Base-by-base conservation (phyloP, 139 green algal genomes). In the Gonium pectorale region DNA sequence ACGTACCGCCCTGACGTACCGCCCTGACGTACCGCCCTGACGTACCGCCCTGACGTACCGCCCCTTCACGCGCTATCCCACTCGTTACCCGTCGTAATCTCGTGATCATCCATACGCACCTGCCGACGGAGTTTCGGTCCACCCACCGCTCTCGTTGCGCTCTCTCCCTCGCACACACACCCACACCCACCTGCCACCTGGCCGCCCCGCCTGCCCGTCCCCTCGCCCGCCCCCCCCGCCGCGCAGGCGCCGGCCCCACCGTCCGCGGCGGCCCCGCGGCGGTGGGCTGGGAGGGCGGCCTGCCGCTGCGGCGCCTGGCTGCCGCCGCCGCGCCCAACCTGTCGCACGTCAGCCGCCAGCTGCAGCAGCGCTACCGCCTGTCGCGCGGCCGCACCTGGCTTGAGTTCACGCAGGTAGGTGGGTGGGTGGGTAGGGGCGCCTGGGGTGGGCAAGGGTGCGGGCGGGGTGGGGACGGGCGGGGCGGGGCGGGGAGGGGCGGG, bases 381-480 rank as follows among this genome's bases (percentile, higher is more conserved):
- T 67, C 5, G 4, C 51, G 83, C 31, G 83, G 83, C 6, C 73
- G 83, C 46, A 88, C 83, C 44, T 88, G 83, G 83, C 79, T 88
- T n/a, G 83, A 88, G 66, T 83, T 79, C 73, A 21, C 71, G 38
- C 73, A 84, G 73, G 83, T 84, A 74, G 6, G 72, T 6, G 3
- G 29, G 4, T 43, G 8, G 3, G 2, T 37, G 41, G 67, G 33
- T 31, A 17, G 26, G 67, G 37, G 41, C 26, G 27, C 26, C 11
- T 24, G 46, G 46, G 46, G 46, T 54, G 46, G 46, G 46, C 46
- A 54, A 54, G n/a, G n/a, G n/a, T 54, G 46, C 15, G 46, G 46
- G 46, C 15, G 46, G 46, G 13, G 13, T 54, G 46, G 46, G 46
- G 46, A 15, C 11, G 46, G 46, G 46, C 13, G n/a, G n/a, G n/a